phyloP scores from a whole-genome alignment of 306 rosid species.

The Geum urbanum region DNA sequence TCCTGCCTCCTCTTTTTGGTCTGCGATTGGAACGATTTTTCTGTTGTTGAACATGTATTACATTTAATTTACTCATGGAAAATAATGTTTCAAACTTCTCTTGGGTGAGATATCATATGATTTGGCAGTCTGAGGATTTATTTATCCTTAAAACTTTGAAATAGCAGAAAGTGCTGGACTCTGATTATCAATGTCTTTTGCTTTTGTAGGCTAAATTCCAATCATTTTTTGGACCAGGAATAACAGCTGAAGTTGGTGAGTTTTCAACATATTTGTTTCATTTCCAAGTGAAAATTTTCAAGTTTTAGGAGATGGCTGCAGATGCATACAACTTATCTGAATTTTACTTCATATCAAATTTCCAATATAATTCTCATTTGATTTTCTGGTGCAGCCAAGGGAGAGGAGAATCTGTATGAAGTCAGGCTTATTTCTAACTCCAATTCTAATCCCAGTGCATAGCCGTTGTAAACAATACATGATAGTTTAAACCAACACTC shows the following conservation, averaged over 20 bases:
- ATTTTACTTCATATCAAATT: not conserved
- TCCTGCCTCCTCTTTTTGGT: too few species aligned
- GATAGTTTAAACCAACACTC: conserved; percentile 28
- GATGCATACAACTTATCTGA: not conserved
- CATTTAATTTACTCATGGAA: not conserved
- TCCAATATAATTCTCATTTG: not conserved
- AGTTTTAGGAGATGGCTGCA: not conserved
- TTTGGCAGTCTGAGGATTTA: not conserved
- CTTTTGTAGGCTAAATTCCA: conserved; percentile 69
- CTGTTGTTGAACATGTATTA: not conserved
- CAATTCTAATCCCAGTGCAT: conserved; percentile 36
- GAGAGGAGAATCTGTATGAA: conserved; percentile 63
- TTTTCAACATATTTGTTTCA: conserved; percentile 8
- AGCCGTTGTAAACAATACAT: conserved; percentile 30
- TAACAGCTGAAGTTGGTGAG: conserved; percentile 93
- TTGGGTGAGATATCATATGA: not conserved
- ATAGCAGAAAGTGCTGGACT: conserved; percentile 4
- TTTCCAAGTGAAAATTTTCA: conserved; percentile 1
- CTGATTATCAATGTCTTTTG: conserved; percentile 13
- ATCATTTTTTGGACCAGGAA: conserved; percentile 94
- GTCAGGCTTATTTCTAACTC: conserved; percentile 78
- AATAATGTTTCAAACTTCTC: not conserved
- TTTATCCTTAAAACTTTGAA: not conserved
- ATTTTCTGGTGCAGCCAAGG: conserved; percentile 54
- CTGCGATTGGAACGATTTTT: not conserved